Evolutionary conservation across 805 yeast genomes (phyloP).

Genomic region (Kazachstania bromeliacearum): DNA sequence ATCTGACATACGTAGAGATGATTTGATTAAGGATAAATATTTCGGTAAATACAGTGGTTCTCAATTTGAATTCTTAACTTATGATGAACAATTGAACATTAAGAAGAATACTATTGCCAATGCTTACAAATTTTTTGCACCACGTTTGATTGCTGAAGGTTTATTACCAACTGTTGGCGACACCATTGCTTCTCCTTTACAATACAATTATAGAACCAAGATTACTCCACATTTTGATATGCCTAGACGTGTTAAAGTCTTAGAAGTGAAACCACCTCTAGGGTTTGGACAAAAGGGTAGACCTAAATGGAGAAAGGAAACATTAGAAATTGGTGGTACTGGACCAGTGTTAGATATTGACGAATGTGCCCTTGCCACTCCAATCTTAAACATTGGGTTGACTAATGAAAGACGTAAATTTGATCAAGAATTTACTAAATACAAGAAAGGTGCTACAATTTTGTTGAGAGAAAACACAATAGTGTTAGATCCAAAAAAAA

Average conservation of each 20-base stretch:
- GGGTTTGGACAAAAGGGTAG: conserved; percentile 88
- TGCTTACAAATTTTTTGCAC: conserved; percentile 75
- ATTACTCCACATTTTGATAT: conserved; percentile 91
- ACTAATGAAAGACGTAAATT: conserved; percentile 54
- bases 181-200: conserved; percentile 69
- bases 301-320: conserved; percentile 52
- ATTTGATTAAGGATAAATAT: conserved; percentile 55
- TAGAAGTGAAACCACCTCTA: conserved; percentile 49
- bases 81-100: conserved; percentile 60
- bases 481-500: conserved; percentile 22
- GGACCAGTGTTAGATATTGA: conserved; percentile 76
- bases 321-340: conserved; percentile 43
- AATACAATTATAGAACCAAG: conserved; percentile 77
- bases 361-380: conserved; percentile 85
- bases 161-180: conserved; percentile 51
- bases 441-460: conserved; percentile 77
- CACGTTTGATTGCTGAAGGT: conserved; percentile 34
- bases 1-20: conserved; percentile 44
- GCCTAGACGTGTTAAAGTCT: conserved; percentile 45
- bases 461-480: conserved; percentile 71
- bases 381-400: conserved; percentile 66
- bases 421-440: conserved; percentile 35
- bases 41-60: conserved; percentile 94
- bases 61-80: conserved; percentile 75
- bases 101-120: conserved; percentile 68